Base-by-base conservation (phyloP, 805 yeast species). In the Kuraishia hungarica region DNA sequence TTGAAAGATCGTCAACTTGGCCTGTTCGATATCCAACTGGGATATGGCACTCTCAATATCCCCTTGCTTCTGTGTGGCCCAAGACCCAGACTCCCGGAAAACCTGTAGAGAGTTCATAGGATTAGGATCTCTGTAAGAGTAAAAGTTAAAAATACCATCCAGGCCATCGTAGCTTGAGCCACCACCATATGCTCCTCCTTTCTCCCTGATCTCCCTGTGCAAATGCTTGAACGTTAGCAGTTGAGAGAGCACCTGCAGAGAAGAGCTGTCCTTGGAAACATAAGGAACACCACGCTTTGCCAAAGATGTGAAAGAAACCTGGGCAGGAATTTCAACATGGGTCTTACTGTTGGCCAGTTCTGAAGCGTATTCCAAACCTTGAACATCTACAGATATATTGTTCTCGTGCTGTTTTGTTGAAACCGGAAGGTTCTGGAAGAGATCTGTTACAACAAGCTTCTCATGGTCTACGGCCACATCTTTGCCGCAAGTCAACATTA, bases 111-210 rank as follows among this genome's bases (percentile, higher is more conserved):
- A 86, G 59, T 82, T 80, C 46, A 78, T 65, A 0, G 97, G 89
- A 59, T 89, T 86, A 19, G 99, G 99, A 68, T 94, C 99, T 61
- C 99, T 80, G 73, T 93, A 94, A 0, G 98, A 91, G 71, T 87
- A 94, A 71, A 78, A 90, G 39, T 87, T 80, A 63, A 93, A 82
- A 2, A 84, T 62, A 0, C 97, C 98, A 53, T 87, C 89, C 22
- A 89, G 66, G 0, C 93, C 90, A 66, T 86, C 88, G 67, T 85
- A 94, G 7, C 80, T 72, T 3, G 96, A 87, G 2, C 99, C 99
- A 5, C 97, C 98, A 7, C 99, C 99, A 66, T 94, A 94, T 0
- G 99, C 99, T 57, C 99, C 99, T 56, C 97, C 97, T 64, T 93
- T 83, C 66, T 94, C 99, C 60, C 99, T 81, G 46, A 94, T 83